Evolutionary conservation across 106 monocot genomes (phyloP).

Genomic region (Dioscorea alata): DNA sequence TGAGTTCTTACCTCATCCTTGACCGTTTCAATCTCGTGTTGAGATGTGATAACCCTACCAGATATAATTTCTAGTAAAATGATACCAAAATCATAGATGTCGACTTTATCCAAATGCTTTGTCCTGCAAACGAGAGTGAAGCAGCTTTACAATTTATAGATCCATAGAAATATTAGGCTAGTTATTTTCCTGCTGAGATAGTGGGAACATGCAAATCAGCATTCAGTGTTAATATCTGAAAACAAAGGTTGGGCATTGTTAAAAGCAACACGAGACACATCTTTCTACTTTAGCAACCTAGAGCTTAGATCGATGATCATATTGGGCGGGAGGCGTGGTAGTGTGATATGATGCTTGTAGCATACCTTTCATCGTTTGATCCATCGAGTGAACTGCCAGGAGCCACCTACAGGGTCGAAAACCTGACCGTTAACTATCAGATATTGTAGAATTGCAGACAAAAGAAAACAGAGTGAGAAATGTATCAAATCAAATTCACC

Average conservation of each 20-base stretch:
- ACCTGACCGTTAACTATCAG: background rate
- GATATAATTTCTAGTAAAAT: conserved; percentile 82
- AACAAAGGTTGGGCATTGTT: too few species aligned
- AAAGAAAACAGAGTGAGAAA: too few species aligned
- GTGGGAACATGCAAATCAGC: too few species aligned
- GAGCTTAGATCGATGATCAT: too few species aligned
- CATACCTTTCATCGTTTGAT: conserved; percentile 54
- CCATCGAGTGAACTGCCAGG: conserved; percentile 29
- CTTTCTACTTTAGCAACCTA: too few species aligned
- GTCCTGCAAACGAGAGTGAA: conserved; percentile 16
- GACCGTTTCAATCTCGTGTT: conserved; percentile 34
- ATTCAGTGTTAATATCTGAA: too few species aligned
- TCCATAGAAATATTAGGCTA: too few species aligned
- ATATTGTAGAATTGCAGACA: background rate
- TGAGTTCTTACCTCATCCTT: conserved; percentile 53
- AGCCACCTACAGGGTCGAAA: conserved; percentile 27
- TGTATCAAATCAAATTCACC: conserved; percentile 18
- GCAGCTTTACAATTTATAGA: too few species aligned
- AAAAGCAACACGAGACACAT: too few species aligned
- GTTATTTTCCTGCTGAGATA: too few species aligned
- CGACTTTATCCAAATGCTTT: conserved; percentile 63
- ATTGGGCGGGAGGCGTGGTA: too few species aligned
- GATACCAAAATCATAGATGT: conserved; percentile 89
- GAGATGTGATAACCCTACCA: conserved; percentile 51
- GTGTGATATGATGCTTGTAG: background rate